Percentiles rank a stretch among this genome's conserved stretches.
Evolutionary conservation across 495 filamentous ascomycete genomes (phyloP).

Genomic region (Neurospora sp.): DNA sequence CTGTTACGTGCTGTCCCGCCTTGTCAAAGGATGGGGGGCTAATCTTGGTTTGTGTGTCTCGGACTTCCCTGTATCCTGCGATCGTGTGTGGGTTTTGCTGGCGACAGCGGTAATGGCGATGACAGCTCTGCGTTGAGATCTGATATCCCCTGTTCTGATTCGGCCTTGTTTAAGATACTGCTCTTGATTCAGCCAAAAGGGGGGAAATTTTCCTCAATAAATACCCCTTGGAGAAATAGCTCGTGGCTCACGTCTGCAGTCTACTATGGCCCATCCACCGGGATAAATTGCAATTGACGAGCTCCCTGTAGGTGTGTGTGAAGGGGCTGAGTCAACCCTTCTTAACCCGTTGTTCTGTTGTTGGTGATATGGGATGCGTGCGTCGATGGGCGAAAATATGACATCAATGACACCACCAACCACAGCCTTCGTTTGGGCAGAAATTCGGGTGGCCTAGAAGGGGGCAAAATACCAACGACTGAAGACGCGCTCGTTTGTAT

Average conservation of each 20-base stretch:
- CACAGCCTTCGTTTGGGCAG: background rate
- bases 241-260: background rate
- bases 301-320: background rate
- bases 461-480: background rate
- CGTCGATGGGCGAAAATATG: background rate
- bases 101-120: background rate
- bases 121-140: background rate
- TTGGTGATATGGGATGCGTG: background rate
- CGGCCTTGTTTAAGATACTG: background rate
- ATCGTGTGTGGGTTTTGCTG: background rate
- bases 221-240: background rate
- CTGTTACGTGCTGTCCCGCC: background rate
- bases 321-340: background rate
- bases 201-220: background rate
- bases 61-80: background rate
- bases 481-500: background rate
- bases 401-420: background rate
- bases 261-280: background rate
- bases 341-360: background rate
- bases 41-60: background rate
- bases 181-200: background rate
- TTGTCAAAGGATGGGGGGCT: background rate
- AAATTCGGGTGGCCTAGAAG: background rate
- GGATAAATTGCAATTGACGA: background rate
- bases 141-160: background rate